phyloP scores from a whole-genome alignment of 441 rosid genomes.

The Geranium incanum region DNA sequence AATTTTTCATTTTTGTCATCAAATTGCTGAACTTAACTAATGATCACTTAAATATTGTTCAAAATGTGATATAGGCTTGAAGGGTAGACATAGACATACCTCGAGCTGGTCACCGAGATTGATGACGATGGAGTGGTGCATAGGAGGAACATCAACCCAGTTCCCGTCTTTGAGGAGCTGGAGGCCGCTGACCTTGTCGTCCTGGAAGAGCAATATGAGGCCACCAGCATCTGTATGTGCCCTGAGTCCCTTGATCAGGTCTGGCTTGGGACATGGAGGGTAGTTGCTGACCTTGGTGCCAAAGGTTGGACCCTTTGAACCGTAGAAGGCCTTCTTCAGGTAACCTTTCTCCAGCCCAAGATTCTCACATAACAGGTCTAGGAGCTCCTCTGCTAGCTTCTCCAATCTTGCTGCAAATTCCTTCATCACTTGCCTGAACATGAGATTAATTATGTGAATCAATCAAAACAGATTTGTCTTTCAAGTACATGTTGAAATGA shows the following conservation, averaged over 20 bases:
- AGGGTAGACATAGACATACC: constrained; percentile 28
- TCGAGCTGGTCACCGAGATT: constrained; percentile 93
- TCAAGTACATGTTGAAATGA: too few relatives aligned
- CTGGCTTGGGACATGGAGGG: constrained; percentile 88
- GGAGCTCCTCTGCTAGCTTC: constrained; percentile 64
- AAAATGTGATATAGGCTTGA: too few relatives aligned
- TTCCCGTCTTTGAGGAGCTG: constrained; percentile 87
- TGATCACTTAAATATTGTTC: too few relatives aligned
- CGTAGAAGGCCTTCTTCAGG: constrained; percentile 29
- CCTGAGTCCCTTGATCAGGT: constrained; percentile 72
- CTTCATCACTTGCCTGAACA: constrained; percentile 53
- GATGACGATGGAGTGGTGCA: constrained; percentile 81
- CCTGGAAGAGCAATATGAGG: constrained; percentile 75
- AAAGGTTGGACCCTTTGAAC: constrained; percentile 48
- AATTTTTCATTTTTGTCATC: too few relatives aligned
- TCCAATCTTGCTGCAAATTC: constrained; percentile 60
- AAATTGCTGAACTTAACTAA: too few relatives aligned
- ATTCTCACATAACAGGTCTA: constrained; percentile 77
- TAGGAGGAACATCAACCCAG: constrained; percentile 84
- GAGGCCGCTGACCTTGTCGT: constrained; percentile 76
- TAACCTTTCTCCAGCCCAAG: constrained; percentile 76
- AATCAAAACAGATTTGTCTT: too few relatives aligned
- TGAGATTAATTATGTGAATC: too few relatives aligned
- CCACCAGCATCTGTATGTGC: constrained; percentile 97
- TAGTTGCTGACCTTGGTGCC: constrained; percentile 90